Evolutionary conservation across 169 alveolate species (phyloP).

Genomic region (Perkinsus olseni): DNA sequence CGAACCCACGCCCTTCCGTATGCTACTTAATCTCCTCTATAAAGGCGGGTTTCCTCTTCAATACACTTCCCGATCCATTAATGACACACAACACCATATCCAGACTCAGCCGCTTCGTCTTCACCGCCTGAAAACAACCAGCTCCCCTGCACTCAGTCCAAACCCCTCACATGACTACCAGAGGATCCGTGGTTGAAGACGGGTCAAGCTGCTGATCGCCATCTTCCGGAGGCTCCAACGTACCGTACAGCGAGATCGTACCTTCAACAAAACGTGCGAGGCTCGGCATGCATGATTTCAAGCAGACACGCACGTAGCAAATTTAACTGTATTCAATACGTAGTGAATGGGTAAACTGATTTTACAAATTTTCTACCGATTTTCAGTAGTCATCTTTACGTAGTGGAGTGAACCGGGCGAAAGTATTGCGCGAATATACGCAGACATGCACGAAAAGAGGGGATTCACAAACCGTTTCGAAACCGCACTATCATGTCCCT

Average conservation of each 20-base stretch:
- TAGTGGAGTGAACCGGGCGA: no score
- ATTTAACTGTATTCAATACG: no score
- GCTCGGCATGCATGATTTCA: neutral
- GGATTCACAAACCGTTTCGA: no score
- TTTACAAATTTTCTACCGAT: no score
- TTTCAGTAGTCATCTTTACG: no score
- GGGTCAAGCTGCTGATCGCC: neutral
- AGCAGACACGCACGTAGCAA: no score
- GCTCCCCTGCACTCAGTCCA: no score
- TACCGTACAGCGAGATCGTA: neutral
- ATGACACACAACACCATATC: neutral
- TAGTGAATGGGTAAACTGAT: no score
- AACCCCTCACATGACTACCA: no score
- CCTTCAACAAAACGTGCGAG: neutral
- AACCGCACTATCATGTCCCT: no score
- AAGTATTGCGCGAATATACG: no score
- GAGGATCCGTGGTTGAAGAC: neutral
- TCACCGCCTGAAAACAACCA: neutral
- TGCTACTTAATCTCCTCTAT: neutral
- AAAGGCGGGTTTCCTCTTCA: neutral
- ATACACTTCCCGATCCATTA: neutral
- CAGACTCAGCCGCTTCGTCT: neutral
- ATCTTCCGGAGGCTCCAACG: neutral
- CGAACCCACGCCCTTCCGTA: neutral
- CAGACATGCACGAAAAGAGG: no score